phyloP scores from a whole-genome alignment of 306 rosid genomes.

The Vigna unguiculata region DNA sequence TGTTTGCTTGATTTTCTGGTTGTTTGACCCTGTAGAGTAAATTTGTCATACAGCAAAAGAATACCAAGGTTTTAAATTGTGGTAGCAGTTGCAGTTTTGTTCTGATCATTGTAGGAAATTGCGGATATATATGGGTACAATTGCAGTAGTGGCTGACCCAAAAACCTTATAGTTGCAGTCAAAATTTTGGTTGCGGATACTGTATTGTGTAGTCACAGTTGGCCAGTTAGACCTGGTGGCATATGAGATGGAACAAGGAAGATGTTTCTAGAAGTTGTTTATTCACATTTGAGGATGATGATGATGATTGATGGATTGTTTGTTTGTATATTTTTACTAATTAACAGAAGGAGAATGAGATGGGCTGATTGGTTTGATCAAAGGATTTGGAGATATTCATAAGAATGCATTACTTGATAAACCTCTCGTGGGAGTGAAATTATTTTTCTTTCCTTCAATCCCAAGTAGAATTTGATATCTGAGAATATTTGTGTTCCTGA shows the following conservation, averaged over 20 bases:
- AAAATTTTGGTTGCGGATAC: background rate
- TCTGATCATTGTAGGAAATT: background rate
- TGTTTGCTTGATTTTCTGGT: background rate
- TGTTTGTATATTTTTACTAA: background rate
- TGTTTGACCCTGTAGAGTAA: slow-evolving; percentile 15
- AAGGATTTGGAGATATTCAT: slow-evolving; percentile 32
- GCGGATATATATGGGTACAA: background rate
- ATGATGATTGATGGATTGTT: slow-evolving; percentile 14
- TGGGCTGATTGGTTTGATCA: slow-evolving; percentile 15
- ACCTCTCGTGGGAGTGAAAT: slow-evolving; percentile 10
- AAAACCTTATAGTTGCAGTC: background rate
- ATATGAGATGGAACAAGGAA: slow-evolving; percentile 29
- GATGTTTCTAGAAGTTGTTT: slow-evolving; percentile 18
- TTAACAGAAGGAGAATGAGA: slow-evolving; percentile 11
- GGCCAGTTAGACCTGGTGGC: background rate
- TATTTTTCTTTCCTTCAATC: background rate
- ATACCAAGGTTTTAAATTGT: background rate
- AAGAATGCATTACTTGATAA: slow-evolving; percentile 4
- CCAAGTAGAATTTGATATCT: slow-evolving; percentile 5
- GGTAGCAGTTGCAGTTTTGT: background rate
- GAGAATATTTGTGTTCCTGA: slow-evolving; percentile 16
- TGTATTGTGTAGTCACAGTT: background rate
- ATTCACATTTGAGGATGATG: slow-evolving; percentile 1
- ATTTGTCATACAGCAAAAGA: background rate
- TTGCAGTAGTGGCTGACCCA: background rate